Conservation (phyloP, 768 basidiomycete genomes). For the Favolaschia claudopus region DNA sequence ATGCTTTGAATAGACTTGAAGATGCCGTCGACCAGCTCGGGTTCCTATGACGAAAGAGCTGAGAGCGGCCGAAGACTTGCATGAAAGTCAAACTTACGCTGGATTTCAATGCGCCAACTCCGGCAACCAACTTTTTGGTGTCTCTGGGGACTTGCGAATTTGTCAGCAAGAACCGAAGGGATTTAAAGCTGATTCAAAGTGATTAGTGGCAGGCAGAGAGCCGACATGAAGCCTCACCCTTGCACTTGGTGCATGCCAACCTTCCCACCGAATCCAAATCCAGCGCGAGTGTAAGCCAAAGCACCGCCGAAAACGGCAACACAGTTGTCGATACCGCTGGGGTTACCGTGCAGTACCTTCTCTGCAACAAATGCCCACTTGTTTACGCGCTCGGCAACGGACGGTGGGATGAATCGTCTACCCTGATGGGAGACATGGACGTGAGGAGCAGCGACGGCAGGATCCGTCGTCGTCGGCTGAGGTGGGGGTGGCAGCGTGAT, state of each 20-base stretch:
- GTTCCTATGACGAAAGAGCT: slow-evolving; percentile 60
- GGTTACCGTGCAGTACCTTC: slow-evolving; percentile 96
- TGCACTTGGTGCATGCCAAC: slow-evolving; percentile 86
- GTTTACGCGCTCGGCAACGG: slow-evolving; percentile 83
- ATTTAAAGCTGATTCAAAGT: slow-evolving; percentile 75
- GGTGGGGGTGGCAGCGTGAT: slow-evolving; percentile 66
- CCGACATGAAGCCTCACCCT: slow-evolving; percentile 62
- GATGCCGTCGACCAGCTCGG: slow-evolving; percentile 82
- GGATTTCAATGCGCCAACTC: slow-evolving; percentile 77
- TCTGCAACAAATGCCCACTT: slow-evolving; percentile 94
- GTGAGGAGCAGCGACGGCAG: slow-evolving; percentile 41
- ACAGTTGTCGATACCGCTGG: slow-evolving; percentile 97
- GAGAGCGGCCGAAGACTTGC: slow-evolving; percentile 16
- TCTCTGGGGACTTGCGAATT: slow-evolving; percentile 94
- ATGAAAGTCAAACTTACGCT: slow-evolving; percentile 51
- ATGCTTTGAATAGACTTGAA: slow-evolving; percentile 85
- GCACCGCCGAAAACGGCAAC: slow-evolving; percentile 94
- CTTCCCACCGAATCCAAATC: slow-evolving; percentile 65
- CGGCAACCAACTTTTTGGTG: slow-evolving; percentile 92
- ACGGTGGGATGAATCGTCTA: slow-evolving; percentile 67
- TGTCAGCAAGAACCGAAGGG: slow-evolving; percentile 87
- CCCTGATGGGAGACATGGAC: slow-evolving; percentile 71
- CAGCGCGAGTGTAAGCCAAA: slow-evolving; percentile 84
- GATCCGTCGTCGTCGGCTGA: slow-evolving; percentile 49
- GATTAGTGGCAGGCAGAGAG: slow-evolving; percentile 15